phyloP scores from a whole-genome alignment of 2,329 filamentous ascomycete genomes.

The Penicillium sp. region DNA sequence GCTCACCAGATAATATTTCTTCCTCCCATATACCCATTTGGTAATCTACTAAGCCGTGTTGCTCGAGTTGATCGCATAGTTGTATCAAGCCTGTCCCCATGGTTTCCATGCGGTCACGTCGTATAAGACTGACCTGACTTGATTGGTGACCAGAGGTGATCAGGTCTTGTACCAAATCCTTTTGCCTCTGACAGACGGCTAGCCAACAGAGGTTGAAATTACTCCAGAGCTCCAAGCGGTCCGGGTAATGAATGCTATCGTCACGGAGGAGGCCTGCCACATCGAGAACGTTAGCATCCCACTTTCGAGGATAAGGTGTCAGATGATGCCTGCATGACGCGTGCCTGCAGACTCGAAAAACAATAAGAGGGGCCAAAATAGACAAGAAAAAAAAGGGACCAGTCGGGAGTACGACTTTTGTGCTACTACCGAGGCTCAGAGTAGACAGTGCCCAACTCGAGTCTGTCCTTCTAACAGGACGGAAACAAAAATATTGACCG shows the following conservation, averaged over 20 bases:
- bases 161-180: slow-evolving; percentile 65
- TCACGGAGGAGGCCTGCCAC: slow-evolving; percentile 76
- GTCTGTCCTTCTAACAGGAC: not conserved
- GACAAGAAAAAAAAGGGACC: slow-evolving; percentile 10
- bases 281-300: slow-evolving; percentile 23
- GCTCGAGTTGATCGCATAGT: slow-evolving; percentile 83
- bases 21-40: slow-evolving; percentile 97
- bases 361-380: not conserved
- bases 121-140: slow-evolving; percentile 64
- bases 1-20: slow-evolving; percentile 79
- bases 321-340: slow-evolving; percentile 19
- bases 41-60: slow-evolving; percentile 93
- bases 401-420: slow-evolving; percentile 14
- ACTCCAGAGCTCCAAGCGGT: slow-evolving; percentile 84
- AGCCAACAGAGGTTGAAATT: slow-evolving; percentile 96
- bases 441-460: not conserved
- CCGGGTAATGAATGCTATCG: slow-evolving; percentile 71
- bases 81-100: slow-evolving; percentile 81
- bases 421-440: slow-evolving; percentile 10
- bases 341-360: slow-evolving; percentile 11
- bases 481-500: not conserved
- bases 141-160: slow-evolving; percentile 61
- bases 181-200: slow-evolving; percentile 77
- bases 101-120: slow-evolving; percentile 68
- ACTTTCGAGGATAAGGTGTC: not conserved